Base-by-base conservation (phyloP, 441 rosid species). In the Aleurites moluccanus region DNA sequence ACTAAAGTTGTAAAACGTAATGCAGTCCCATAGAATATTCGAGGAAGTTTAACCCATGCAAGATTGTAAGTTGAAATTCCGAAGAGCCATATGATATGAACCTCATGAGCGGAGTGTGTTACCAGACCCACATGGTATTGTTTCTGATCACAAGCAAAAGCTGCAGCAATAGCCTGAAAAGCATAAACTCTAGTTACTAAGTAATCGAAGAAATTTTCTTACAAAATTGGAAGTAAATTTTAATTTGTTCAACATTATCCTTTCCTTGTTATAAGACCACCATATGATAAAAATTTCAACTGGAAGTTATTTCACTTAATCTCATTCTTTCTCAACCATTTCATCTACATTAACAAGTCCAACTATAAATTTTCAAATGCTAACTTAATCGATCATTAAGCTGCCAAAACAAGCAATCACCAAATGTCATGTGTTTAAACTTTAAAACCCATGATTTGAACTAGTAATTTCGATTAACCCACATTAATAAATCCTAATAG, bases 51-150 rank as follows among this genome's bases (percentile, higher is more conserved):
- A 38, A 38, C 40, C 40, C 40, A 38, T 6, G 35, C 8, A 8
- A 25, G 1, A 59, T 20, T 25, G 14, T 18, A 70, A 70, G 20
- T 55, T 38, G n/a, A 40, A 56, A 56, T 13, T 1, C 18, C n/a
- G n/a, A 67, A 68, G 40, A 61, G 62, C 21, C 18, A 53, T 16
- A 42, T n/a, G 50, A 64, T 42, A n/a, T 68, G 40, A 76, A 92
- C 99, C 94, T 88, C 81, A 74, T 92, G 99, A 49, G 93, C 92
- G 4, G 82, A 85, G 82, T 92, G 98, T 68, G 96, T 86, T 60
- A 92, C 80, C 23, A 92, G 80, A 79, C 88, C 71, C 66, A 90
- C 96, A 66, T 75, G 23, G 85, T 89, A 85, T 4, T 74, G 84
- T 77, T 25, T 82, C 84, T 85, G 87, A 53, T 89, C 90, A 68